phyloP scores from a whole-genome alignment of 176 grass and related monocot genomes.

The Lolium rigidum region DNA sequence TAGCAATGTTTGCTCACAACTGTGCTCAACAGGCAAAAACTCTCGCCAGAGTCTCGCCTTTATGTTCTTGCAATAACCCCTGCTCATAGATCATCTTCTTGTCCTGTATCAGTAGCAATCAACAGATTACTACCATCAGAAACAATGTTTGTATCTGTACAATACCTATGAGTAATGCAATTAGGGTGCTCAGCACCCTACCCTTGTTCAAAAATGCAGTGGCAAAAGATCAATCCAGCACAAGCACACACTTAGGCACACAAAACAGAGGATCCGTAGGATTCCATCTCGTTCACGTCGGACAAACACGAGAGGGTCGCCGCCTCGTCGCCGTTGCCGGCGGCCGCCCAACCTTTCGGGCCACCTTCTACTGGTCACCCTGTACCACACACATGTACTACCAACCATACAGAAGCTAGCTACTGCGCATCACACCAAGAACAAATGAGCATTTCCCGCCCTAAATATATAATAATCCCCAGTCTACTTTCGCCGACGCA shows the following conservation, averaged over 20 bases:
- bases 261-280: conserved; percentile 10
- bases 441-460: not conserved
- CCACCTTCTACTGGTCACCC: not conserved
- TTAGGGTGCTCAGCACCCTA: too few relatives aligned
- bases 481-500: not conserved
- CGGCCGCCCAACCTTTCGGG: not conserved
- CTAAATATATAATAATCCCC: not conserved
- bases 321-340: not conserved
- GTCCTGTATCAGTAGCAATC: too few relatives aligned
- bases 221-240: too few relatives aligned
- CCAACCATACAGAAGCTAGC: not conserved
- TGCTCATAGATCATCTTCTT: too few relatives aligned
- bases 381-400: not conserved
- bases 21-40: too few relatives aligned
- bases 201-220: too few relatives aligned
- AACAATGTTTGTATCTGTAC: too few relatives aligned
- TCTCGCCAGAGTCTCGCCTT: too few relatives aligned
- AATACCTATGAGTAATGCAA: too few relatives aligned
- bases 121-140: too few relatives aligned
- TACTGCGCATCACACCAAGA: not conserved
- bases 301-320: conserved; percentile 9
- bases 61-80: too few relatives aligned
- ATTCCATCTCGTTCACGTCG: not conserved
- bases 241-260: not conserved
- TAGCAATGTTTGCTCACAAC: too few relatives aligned